Conservation (phyloP, 805 yeast species). For the Blastobotrys chiropterorum region DNA sequence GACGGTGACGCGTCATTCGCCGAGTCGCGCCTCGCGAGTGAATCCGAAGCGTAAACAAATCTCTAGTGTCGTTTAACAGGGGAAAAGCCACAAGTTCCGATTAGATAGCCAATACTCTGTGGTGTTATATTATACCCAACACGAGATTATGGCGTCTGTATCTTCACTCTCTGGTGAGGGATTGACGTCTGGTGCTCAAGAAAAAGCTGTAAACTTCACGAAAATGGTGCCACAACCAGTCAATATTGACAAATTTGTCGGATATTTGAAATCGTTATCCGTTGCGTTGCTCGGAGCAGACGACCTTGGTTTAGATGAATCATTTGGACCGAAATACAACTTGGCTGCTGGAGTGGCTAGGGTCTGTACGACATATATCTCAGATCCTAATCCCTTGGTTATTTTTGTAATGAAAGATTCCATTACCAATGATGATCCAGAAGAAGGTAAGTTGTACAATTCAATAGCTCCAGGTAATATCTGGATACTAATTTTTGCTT, state of each 20-base stretch:
- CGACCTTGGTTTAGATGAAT: conserved; percentile 17
- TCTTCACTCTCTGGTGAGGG: neutral
- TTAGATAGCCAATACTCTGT: too few relatives aligned
- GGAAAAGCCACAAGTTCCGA: too few relatives aligned
- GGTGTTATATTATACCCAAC: too few relatives aligned
- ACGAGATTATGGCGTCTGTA: neutral
- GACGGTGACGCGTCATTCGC: too few relatives aligned
- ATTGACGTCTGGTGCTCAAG: neutral
- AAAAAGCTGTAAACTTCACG: neutral
- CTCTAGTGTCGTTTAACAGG: too few relatives aligned
- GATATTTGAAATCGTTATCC: conserved; percentile 14
- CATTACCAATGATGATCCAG: conserved; percentile 3
- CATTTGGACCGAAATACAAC: conserved; percentile 14
- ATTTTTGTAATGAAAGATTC: conserved; percentile 21
- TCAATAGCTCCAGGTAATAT: neutral
- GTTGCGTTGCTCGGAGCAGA: conserved; percentile 20
- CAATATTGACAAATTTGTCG: conserved; percentile 2
- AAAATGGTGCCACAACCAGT: neutral
- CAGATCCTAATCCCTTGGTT: conserved; percentile 21
- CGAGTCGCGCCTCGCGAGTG: too few relatives aligned
- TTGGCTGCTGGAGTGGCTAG: conserved; percentile 1
- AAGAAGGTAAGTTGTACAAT: conserved; percentile 6
- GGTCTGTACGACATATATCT: conserved; percentile 16
- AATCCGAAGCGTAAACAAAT: too few relatives aligned
- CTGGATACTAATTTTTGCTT: neutral